phyloP scores from a whole-genome alignment of 192 early-diverging fungal species.

The Coemansia sp. region DNA sequence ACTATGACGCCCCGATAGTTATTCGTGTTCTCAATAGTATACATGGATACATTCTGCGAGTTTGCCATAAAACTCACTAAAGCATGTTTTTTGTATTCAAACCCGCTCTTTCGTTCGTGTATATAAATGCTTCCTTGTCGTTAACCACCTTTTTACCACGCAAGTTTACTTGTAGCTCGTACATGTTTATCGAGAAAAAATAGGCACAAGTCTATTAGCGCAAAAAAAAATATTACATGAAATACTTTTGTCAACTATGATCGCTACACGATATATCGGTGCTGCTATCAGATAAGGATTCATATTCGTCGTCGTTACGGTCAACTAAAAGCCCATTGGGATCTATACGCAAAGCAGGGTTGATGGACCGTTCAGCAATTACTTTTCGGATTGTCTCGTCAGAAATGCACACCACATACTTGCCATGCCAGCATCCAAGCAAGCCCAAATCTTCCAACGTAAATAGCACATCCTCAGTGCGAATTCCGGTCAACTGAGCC shows the following conservation, averaged over 20 bases:
- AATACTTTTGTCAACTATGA: too few species aligned
- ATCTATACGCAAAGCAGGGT: slow-evolving; percentile 36
- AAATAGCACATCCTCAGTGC: slow-evolving; percentile 67
- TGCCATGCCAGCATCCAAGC: slow-evolving; percentile 59
- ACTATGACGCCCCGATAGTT: slow-evolving; percentile 3
- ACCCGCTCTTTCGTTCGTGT: too few species aligned
- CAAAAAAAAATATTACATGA: too few species aligned
- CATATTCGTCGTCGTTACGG: not conserved
- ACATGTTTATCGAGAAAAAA: too few species aligned
- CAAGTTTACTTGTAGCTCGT: too few species aligned
- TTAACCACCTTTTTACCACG: too few species aligned
- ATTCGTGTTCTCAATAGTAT: not conserved
- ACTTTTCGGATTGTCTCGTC: slow-evolving; percentile 35
- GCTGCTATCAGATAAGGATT: not conserved
- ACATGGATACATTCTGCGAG: slow-evolving; percentile 1
- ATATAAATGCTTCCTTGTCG: too few species aligned
- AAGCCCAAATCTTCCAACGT: slow-evolving; percentile 62
- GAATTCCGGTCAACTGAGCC: slow-evolving; percentile 62
- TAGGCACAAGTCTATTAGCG: too few species aligned
- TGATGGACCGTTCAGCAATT: slow-evolving; percentile 32
- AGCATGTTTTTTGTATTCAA: not conserved
- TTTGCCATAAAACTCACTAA: slow-evolving; percentile 8
- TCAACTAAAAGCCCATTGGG: slow-evolving; percentile 19
- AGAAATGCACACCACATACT: slow-evolving; percentile 41
- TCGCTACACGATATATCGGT: not conserved